phyloP scores from a whole-genome alignment of 176 grass and related monocot species.

The Melocanna baccifera region DNA sequence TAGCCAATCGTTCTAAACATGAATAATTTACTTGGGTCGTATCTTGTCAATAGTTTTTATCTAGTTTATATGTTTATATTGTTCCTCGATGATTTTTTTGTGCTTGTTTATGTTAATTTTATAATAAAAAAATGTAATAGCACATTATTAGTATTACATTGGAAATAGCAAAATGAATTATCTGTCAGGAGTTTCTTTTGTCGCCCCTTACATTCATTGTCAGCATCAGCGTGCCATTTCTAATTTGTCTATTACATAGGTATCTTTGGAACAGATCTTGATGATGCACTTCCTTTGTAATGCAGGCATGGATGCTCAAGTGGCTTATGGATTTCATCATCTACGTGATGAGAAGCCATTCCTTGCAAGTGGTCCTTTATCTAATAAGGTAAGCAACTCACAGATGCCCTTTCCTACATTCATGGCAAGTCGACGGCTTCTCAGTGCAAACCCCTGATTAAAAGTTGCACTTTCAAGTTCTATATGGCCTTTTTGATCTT shows the following conservation, averaged over 20 bases:
- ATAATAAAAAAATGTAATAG: slow-evolving; percentile 7
- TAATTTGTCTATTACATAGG: slow-evolving; percentile 12
- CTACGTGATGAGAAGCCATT: slow-evolving; percentile 84
- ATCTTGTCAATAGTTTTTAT: not conserved
- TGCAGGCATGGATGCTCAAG: slow-evolving; percentile 98
- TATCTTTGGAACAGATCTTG: not conserved
- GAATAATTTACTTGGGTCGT: not conserved
- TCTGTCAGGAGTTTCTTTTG: not conserved
- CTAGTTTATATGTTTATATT: not conserved
- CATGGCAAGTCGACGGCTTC: slow-evolving; percentile 5
- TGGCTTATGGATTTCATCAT: slow-evolving; percentile 94
- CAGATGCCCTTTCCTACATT: not conserved
- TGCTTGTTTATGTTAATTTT: not conserved
- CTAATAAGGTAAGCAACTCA: slow-evolving; percentile 80
- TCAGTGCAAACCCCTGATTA: not conserved
- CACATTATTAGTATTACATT: slow-evolving; percentile 1
- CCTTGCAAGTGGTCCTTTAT: slow-evolving; percentile 85
- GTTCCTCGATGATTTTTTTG: not conserved
- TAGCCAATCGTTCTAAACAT: not conserved
- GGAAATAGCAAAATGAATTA: not conserved
- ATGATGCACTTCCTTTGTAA: slow-evolving; percentile 16
- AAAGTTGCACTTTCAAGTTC: not conserved
- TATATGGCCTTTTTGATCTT: not conserved
- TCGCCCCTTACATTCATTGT: not conserved
- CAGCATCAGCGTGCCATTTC: not conserved